These are phyloP conservation scores for Daldinia caldariorum DNA, from an alignment of 495 filamentous ascomycete genomes.

Conservation along the genomic window DNA sequence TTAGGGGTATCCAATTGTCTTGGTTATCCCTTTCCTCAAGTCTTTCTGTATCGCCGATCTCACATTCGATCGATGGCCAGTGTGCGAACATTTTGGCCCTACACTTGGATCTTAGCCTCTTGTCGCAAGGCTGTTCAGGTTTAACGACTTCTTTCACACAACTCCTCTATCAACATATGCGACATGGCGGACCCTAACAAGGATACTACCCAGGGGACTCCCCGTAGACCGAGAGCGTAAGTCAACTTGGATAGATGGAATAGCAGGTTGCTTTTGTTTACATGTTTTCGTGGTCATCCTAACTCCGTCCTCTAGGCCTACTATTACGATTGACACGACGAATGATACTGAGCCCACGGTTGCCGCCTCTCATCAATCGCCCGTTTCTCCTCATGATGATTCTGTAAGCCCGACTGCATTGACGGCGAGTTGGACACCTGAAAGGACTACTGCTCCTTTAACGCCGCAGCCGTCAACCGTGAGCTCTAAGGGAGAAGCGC, in stretches of 20 bases:
- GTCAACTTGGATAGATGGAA: conserved; percentile 9
- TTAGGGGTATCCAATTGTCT: conserved; percentile 23
- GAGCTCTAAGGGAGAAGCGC: conserved; percentile 58
- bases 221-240: conserved; percentile 42
- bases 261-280: neutral
- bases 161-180: conserved; percentile 7
- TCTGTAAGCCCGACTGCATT: conserved; percentile 59
- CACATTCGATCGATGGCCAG: conserved; percentile 34
- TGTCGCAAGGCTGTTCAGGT: conserved; percentile 23
- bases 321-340: conserved; percentile 53
- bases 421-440: conserved; percentile 59
- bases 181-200: conserved; percentile 36
- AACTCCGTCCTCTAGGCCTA: conserved; percentile 44
- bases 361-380: conserved; percentile 52
- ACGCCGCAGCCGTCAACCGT: conserved; percentile 50
- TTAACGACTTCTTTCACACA: conserved; percentile 9
- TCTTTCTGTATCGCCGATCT: conserved; percentile 17
- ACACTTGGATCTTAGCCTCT: conserved; percentile 17
- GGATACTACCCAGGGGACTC: conserved; percentile 28
- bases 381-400: conserved; percentile 57
- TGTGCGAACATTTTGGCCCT: conserved; percentile 23
- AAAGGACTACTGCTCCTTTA: conserved; percentile 47
- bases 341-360: conserved; percentile 48
- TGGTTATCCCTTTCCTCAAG: conserved; percentile 1
- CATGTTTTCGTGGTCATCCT: conserved; percentile 14